phyloP scores from a whole-genome alignment of 2,329 filamentous ascomycete species.

The Ophiostoma sp. region DNA sequence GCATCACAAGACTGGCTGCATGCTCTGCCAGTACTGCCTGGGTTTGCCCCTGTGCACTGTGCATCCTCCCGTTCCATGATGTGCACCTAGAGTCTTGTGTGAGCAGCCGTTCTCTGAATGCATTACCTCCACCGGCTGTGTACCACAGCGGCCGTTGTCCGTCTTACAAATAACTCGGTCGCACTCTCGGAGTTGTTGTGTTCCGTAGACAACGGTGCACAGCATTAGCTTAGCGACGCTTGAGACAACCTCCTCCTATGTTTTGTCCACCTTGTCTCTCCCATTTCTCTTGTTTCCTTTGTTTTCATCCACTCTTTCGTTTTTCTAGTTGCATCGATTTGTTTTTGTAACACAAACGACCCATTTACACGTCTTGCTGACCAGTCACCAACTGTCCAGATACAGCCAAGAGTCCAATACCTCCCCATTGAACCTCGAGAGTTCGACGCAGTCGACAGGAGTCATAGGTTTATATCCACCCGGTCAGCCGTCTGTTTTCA shows the following conservation, averaged over 20 bases:
- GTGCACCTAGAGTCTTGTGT: slow-evolving; percentile 7
- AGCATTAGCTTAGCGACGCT: slow-evolving; percentile 38
- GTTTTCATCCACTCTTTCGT: background rate
- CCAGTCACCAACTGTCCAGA: slow-evolving; percentile 40
- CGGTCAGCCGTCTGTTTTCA: slow-evolving; percentile 45
- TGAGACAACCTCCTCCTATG: slow-evolving; percentile 26
- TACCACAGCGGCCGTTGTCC: slow-evolving; percentile 48
- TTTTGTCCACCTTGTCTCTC: background rate
- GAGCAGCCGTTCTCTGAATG: slow-evolving; percentile 15
- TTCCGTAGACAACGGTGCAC: slow-evolving; percentile 41
- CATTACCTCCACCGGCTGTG: slow-evolving; percentile 43
- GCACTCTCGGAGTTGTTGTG: slow-evolving; percentile 35
- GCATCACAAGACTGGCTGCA: background rate
- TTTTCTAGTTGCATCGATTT: background rate
- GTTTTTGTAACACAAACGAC: slow-evolving; percentile 5
- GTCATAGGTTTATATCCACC: slow-evolving; percentile 55
- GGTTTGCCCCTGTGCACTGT: slow-evolving; percentile 5
- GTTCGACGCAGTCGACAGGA: slow-evolving; percentile 50
- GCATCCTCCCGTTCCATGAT: slow-evolving; percentile 10
- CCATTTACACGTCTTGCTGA: slow-evolving; percentile 31
- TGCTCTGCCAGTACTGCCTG: slow-evolving; percentile 14
- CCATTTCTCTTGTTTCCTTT: background rate
- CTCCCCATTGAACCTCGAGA: slow-evolving; percentile 56
- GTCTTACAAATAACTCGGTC: slow-evolving; percentile 42
- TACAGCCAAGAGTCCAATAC: slow-evolving; percentile 56